These are phyloP conservation scores for Neonectria magnoliae DNA, from an alignment of 2,329 filamentous ascomycete genomes.

Conservation along the genomic window DNA sequence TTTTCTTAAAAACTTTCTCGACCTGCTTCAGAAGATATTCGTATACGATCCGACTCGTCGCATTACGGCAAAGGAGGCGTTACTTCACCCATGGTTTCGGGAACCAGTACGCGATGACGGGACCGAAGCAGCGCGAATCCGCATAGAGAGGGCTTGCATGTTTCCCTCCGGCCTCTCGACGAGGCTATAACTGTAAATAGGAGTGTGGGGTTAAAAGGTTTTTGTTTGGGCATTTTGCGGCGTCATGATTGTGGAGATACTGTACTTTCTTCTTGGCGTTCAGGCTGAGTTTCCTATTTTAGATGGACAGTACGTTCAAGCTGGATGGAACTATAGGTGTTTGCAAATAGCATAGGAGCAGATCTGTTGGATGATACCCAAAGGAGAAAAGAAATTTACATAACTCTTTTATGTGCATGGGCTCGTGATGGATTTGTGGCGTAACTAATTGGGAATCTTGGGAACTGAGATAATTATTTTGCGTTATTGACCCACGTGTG, in stretches of 20 bases:
- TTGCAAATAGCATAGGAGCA: neutral
- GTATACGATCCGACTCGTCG: conserved; percentile 72
- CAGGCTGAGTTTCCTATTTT: neutral
- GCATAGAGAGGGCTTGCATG: conserved; percentile 59
- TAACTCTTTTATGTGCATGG: neutral
- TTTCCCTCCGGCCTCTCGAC: neutral
- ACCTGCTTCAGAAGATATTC: conserved; percentile 73
- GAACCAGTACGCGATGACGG: conserved; percentile 71
- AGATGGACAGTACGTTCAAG: neutral
- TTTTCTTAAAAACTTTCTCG: conserved; percentile 71
- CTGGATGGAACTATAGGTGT: neutral
- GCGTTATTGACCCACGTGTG: no score
- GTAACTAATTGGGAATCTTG: neutral
- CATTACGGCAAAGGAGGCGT: conserved; percentile 73
- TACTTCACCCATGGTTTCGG: conserved; percentile 75
- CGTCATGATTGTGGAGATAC: neutral
- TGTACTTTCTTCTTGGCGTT: neutral
- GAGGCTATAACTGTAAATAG: neutral
- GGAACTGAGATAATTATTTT: neutral
- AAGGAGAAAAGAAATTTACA: neutral
- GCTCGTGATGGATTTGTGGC: neutral
- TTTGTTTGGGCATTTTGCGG: neutral
- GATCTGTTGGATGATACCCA: conserved; percentile 5
- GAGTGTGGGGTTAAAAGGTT: neutral
- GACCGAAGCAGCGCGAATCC: conserved; percentile 73